Conservation (phyloP, 768 basidiomycete species). For the Leccinum uliginosum region DNA sequence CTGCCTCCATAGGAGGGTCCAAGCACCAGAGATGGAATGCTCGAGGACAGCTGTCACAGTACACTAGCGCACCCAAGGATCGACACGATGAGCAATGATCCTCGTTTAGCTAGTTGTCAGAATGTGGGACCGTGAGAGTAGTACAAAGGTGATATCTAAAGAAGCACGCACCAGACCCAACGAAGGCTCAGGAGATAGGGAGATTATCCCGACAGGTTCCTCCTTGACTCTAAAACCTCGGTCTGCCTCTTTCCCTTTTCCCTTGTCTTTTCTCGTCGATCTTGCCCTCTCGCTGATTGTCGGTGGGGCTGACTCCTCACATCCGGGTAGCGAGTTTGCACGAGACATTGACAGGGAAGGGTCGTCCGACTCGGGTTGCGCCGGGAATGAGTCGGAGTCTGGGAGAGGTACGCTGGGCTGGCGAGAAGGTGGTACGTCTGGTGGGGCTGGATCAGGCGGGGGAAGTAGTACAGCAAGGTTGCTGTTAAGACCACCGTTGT, state of each 20-base stretch:
- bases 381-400: constrained; percentile 50
- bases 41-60: constrained; percentile 95
- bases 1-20: constrained; percentile 87
- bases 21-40: constrained; percentile 97
- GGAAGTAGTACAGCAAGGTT: constrained; percentile 22
- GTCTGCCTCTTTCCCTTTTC: constrained; percentile 44
- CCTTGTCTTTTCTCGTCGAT: constrained; percentile 38
- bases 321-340: constrained; percentile 48
- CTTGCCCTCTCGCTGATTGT: constrained; percentile 25
- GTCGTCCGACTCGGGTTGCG: constrained; percentile 57
- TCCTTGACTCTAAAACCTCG: constrained; percentile 40
- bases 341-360: constrained; percentile 51
- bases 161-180: constrained; percentile 34
- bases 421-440: constrained; percentile 37
- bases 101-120: constrained; percentile 51
- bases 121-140: constrained; percentile 14
- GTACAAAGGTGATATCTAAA: constrained; percentile 3
- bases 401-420: constrained; percentile 35
- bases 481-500: constrained; percentile 38
- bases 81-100: constrained; percentile 86
- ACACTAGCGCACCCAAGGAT: constrained; percentile 80
- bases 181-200: constrained; percentile 35
- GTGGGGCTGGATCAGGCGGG: constrained; percentile 35
- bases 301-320: constrained; percentile 23
- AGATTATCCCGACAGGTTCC: constrained; percentile 34